phyloP scores from a whole-genome alignment of 768 basidiomycete species.

The Pholiota conissans region DNA sequence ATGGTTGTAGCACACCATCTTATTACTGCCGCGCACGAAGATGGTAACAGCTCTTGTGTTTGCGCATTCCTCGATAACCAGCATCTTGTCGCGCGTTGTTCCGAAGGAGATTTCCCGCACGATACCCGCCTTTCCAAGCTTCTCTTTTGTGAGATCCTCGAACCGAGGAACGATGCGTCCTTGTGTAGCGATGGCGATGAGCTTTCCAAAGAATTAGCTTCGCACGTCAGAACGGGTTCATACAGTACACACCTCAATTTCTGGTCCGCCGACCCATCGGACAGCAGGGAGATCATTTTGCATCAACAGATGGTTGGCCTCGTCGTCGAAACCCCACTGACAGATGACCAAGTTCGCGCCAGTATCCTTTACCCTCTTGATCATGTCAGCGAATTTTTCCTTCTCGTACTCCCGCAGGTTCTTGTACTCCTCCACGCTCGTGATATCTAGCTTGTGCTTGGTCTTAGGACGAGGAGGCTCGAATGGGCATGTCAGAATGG shows the following conservation, averaged over 20 bases:
- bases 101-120: slow-evolving; percentile 96
- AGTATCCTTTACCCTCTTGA: slow-evolving; percentile 91
- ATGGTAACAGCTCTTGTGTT: slow-evolving; percentile 96
- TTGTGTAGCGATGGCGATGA: slow-evolving; percentile 98
- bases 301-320: slow-evolving; percentile 97
- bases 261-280: slow-evolving; percentile 98
- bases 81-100: slow-evolving; percentile 98
- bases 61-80: slow-evolving; percentile 98
- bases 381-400: slow-evolving; percentile 97
- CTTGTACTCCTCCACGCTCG: slow-evolving; percentile 94
- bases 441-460: slow-evolving; percentile 98
- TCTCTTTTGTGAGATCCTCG: slow-evolving; percentile 89
- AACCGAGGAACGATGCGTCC: slow-evolving; percentile 98
- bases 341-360: slow-evolving; percentile 99
- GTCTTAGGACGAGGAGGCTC: slow-evolving; percentile 99
- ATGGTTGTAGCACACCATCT: slow-evolving; percentile 73
- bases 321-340: slow-evolving; percentile 99
- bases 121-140: slow-evolving; percentile 90
- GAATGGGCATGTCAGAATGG: slow-evolving; percentile 98
- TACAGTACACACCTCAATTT: slow-evolving; percentile 77
- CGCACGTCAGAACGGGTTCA: background rate
- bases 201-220: slow-evolving; percentile 38
- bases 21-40: slow-evolving; percentile 97
- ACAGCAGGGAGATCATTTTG: slow-evolving; percentile 97
- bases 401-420: slow-evolving; percentile 94